Evolutionary conservation across 2,329 filamentous ascomycete genomes (phyloP).

Genomic region (Proliferodiscus dingleyae): DNA sequence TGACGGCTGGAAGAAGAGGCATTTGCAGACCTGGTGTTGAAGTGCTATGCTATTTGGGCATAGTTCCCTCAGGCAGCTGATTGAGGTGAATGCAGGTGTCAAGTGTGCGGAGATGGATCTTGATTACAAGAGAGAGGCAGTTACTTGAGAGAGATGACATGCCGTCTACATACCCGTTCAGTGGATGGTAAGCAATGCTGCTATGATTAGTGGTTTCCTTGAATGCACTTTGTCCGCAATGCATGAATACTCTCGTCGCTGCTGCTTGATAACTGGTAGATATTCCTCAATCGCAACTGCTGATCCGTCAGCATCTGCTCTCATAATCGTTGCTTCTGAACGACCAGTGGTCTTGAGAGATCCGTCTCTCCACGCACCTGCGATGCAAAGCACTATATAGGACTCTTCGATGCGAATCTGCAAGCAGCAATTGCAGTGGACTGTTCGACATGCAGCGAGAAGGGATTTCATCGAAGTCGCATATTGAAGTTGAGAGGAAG

Average conservation of each 20-base stretch:
- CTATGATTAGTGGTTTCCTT: background rate
- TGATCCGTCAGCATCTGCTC: background rate
- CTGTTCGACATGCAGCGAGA: background rate
- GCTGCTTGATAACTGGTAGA: background rate
- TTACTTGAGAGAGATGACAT: background rate
- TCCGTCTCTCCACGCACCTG: too few species aligned
- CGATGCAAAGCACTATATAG: background rate
- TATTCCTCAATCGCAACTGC: background rate
- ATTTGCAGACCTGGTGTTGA: too few species aligned
- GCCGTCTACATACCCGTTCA: background rate
- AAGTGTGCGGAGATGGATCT: too few species aligned
- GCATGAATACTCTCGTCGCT: background rate
- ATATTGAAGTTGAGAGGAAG: slow-evolving; percentile 1
- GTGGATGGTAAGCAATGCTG: background rate
- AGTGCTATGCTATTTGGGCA: too few species aligned
- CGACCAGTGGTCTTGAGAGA: background rate
- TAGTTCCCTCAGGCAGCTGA: too few species aligned
- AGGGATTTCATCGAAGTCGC: slow-evolving; percentile 8
- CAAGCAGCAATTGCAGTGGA: background rate
- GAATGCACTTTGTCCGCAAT: background rate
- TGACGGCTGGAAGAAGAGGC: too few species aligned
- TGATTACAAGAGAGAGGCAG: background rate
- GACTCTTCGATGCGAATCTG: background rate
- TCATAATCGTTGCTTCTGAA: background rate
- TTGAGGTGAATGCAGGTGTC: too few species aligned